phyloP scores from a whole-genome alignment of 2,329 filamentous ascomycete species.

The Ophiosphaerella narmari region DNA sequence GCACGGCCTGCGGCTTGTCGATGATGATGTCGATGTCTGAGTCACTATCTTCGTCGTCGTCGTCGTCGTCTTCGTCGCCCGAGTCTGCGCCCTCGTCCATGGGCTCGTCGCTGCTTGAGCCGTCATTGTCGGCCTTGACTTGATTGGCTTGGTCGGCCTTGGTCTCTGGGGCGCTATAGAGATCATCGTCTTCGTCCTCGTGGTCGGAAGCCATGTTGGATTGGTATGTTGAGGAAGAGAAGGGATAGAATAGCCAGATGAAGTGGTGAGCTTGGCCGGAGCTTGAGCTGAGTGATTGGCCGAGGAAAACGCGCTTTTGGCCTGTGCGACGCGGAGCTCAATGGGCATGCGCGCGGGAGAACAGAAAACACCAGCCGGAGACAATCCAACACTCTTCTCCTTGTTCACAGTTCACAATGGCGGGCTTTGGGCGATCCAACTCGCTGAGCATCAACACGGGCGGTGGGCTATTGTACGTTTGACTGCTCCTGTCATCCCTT shows the following conservation, averaged over 20 bases:
- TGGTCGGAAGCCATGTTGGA: slow-evolving; percentile 58
- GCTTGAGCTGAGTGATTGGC: slow-evolving; percentile 24
- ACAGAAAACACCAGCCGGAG: neutral
- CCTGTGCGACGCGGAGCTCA: slow-evolving; percentile 14
- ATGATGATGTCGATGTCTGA: slow-evolving; percentile 60
- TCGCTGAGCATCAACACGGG: slow-evolving; percentile 61
- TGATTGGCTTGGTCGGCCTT: slow-evolving; percentile 25
- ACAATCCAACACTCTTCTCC: no score
- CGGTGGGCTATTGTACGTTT: slow-evolving; percentile 54
- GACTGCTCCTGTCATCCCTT: neutral
- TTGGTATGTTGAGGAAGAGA: neutral
- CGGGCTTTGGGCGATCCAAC: slow-evolving; percentile 55
- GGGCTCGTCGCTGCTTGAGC: slow-evolving; percentile 47
- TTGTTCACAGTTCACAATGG: slow-evolving; percentile 21
- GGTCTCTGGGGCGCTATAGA: slow-evolving; percentile 50
- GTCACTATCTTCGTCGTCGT: slow-evolving; percentile 46
- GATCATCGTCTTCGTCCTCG: slow-evolving; percentile 58
- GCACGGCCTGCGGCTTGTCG: slow-evolving; percentile 50
- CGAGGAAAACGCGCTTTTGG: slow-evolving; percentile 24
- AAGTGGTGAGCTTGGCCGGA: slow-evolving; percentile 1
- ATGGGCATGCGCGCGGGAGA: slow-evolving; percentile 4
- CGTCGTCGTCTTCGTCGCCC: slow-evolving; percentile 53
- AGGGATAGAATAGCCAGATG: neutral
- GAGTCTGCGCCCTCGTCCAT: slow-evolving; percentile 52
- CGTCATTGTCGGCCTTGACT: slow-evolving; percentile 34